Evolutionary conservation across 2,329 filamentous ascomycete genomes (phyloP).

Genomic region (Verticillium tricorpus): DNA sequence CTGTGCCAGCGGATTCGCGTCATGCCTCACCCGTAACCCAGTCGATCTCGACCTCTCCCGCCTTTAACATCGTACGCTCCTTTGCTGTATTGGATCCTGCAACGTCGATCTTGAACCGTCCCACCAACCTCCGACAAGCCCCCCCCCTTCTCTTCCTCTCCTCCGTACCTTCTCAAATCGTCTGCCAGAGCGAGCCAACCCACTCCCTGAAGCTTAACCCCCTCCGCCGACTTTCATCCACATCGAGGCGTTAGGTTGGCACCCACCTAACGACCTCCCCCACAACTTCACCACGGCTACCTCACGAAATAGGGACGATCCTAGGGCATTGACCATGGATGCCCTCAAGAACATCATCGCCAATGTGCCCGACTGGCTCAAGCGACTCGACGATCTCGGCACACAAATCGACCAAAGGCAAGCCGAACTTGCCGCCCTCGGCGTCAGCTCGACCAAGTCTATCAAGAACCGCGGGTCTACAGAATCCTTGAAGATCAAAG

Average conservation of each 20-base stretch:
- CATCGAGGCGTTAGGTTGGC: constrained; percentile 21
- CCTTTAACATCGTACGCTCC: constrained; percentile 10
- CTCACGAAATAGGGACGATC: constrained; percentile 20
- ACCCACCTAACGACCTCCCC: constrained; percentile 20
- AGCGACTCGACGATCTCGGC: constrained; percentile 55
- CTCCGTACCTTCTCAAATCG: background rate
- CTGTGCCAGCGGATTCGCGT: constrained; percentile 1
- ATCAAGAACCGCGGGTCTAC: constrained; percentile 48
- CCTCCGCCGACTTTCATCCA: background rate
- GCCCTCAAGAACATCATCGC: constrained; percentile 49
- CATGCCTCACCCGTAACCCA: constrained; percentile 10
- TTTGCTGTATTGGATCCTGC: constrained; percentile 22
- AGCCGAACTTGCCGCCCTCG: constrained; percentile 50
- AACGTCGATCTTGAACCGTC: constrained; percentile 2
- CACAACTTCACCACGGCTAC: constrained; percentile 22
- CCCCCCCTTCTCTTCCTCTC: constrained; percentile 4
- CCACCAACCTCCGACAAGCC: background rate
- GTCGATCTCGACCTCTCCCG: constrained; percentile 7
- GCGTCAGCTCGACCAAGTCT: constrained; percentile 31
- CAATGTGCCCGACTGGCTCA: constrained; percentile 57
- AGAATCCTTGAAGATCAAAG: constrained; percentile 46
- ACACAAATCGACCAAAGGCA: constrained; percentile 58
- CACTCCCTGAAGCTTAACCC: background rate
- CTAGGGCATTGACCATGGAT: constrained; percentile 43
- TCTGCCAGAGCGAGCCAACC: background rate